Conservation (phyloP, 371 early-diverging fungal genomes). For the Choanephora cucurbitarum region DNA sequence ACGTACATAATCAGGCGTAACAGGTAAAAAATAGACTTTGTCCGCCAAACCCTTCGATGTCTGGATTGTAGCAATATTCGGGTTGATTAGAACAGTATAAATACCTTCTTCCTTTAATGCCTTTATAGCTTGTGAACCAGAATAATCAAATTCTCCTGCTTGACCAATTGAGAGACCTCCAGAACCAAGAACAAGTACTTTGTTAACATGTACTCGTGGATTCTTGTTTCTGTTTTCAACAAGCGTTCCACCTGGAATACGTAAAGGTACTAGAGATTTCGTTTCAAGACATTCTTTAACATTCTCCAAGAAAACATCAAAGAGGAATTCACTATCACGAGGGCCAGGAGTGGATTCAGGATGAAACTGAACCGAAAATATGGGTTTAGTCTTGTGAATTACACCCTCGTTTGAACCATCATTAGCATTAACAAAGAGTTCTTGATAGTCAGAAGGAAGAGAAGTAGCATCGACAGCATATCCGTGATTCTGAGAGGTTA, state of each 20-base stretch:
- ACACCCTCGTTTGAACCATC: constrained; percentile 98
- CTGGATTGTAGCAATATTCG: constrained; percentile 98
- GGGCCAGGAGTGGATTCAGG: constrained; percentile 98
- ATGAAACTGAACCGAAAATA: constrained; percentile 98
- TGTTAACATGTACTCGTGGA: constrained; percentile 61
- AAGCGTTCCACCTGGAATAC: constrained; percentile 68
- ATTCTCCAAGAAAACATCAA: constrained; percentile 87
- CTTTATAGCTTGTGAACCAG: constrained; percentile 96
- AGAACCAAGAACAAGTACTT: constrained; percentile 95
- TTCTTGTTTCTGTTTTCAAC: constrained; percentile 56
- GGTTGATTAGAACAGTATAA: constrained; percentile 92
- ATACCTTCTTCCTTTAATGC: constrained; percentile 94
- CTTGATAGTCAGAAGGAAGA: constrained; percentile 77
- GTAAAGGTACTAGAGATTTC: constrained; percentile 74
- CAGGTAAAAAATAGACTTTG: constrained; percentile 94
- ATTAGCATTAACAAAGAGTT: constrained; percentile 96
- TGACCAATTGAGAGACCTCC: constrained; percentile 97
- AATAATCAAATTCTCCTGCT: constrained; percentile 98
- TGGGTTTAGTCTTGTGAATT: constrained; percentile 83
- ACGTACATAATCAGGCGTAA: constrained; percentile 90
- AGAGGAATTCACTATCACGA: constrained; percentile 94
- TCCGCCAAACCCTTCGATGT: constrained; percentile 93
- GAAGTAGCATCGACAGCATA: constrained; percentile 90
- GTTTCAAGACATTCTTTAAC: constrained; percentile 72
- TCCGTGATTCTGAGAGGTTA: constrained; percentile 97